Percentiles rank a stretch among this genome's conserved stretches.
Evolutionary conservation across 345 rosid genomes (phyloP).

Genomic region (Arabidopsis thaliana): TAIR10.1 NC_003075.7:16964501-16965000

Average conservation of each 20-base stretch:
- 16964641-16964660: slow-evolving; percentile 23
- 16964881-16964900: slow-evolving; percentile 95
- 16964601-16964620: slow-evolving; percentile 98
- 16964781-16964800: slow-evolving; percentile 67
- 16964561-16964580: slow-evolving; percentile 97
- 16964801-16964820: slow-evolving; percentile 82
- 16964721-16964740: slow-evolving; percentile 98
- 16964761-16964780: slow-evolving; percentile 93
- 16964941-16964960: slow-evolving; percentile 97
- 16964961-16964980: slow-evolving; percentile 99
- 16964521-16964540: slow-evolving; percentile 99
- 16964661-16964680: background rate
- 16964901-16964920: slow-evolving; percentile 97
- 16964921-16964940: slow-evolving; percentile 99
- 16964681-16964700: slow-evolving; percentile 11
- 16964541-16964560: slow-evolving; percentile 99
- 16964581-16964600: slow-evolving; percentile 96
- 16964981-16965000: slow-evolving; percentile 46
- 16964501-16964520: slow-evolving; percentile 99
- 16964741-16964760: slow-evolving; percentile 95
- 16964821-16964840: slow-evolving; percentile 83
- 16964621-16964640: slow-evolving; percentile 94
- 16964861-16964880: slow-evolving; percentile 98
- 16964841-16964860: slow-evolving; percentile 92
- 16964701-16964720: slow-evolving; percentile 26